Evolutionary conservation across 2,329 filamentous ascomycete genomes (phyloP).

Genomic region (Aschersonia sp.): DNA sequence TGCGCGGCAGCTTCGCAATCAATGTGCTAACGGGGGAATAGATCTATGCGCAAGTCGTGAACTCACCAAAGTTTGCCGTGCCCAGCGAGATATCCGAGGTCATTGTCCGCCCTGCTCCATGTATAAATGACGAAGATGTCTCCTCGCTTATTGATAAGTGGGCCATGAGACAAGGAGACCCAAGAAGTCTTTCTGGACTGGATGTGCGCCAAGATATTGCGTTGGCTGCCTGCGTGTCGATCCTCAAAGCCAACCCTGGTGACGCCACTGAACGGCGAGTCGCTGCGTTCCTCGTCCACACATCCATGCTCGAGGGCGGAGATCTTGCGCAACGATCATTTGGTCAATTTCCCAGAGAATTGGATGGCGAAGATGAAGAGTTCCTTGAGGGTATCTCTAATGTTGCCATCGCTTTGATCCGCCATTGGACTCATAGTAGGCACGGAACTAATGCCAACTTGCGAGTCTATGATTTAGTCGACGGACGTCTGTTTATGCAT

Average conservation of each 20-base stretch:
- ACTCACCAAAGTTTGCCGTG: no score
- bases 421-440: slow-evolving; percentile 21
- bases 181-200: not conserved
- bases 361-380: not conserved
- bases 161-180: not conserved
- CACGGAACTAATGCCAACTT: not conserved
- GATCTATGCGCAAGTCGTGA: not conserved
- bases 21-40: not conserved
- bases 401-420: not conserved
- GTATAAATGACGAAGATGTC: not conserved
- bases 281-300: not conserved
- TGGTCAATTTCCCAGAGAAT: not conserved
- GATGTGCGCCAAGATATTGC: not conserved
- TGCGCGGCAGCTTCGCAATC: not conserved
- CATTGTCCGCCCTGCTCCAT: not conserved
- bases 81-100: not conserved
- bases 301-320: not conserved
- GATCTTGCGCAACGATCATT: not conserved
- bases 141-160: not conserved
- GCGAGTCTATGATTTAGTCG: not conserved
- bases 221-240: not conserved
- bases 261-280: not conserved
- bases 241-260: not conserved
- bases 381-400: not conserved
- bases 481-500: not conserved